A percentile compares a stretch with the other conserved stretches of the same genome.
These are phyloP conservation scores for Acacia concinna DNA, from an alignment of 331 rosid genomes.

Conservation along the genomic window DNA sequence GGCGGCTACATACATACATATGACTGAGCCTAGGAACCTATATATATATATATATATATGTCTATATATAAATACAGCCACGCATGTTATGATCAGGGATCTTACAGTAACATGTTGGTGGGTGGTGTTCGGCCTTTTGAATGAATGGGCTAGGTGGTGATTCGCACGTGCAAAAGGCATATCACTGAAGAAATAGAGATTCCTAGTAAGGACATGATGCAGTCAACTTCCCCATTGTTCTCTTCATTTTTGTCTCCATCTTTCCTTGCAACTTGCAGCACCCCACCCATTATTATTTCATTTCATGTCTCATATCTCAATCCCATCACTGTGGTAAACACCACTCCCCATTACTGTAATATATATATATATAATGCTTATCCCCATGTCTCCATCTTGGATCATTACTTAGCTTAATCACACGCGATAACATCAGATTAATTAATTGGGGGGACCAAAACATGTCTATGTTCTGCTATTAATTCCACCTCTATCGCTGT, in stretches of 20 bases:
- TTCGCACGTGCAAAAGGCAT: neutral
- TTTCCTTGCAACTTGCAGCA: slow-evolving; percentile 5
- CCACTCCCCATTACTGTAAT: neutral
- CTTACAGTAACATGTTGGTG: too few relatives aligned
- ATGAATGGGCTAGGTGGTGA: neutral
- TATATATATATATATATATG: too few relatives aligned
- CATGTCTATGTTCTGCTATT: neutral
- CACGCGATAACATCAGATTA: neutral
- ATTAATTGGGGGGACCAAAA: neutral
- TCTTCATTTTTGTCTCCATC: neutral
- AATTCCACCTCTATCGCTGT: neutral
- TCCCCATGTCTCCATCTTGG: neutral
- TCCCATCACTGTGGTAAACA: neutral
- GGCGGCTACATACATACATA: neutral
- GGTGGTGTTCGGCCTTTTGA: too few relatives aligned
- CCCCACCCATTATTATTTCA: neutral
- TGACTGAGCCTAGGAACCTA: neutral
- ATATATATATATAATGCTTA: neutral
- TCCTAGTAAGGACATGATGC: neutral
- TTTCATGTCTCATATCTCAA: neutral
- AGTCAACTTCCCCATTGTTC: slow-evolving; percentile 8
- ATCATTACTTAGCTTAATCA: neutral
- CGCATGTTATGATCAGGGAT: too few relatives aligned
- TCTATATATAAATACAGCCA: too few relatives aligned
- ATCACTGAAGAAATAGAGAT: neutral